Conservation (phyloP, 352 stramenopile species). For the Blastocystis sp. region DNA sequence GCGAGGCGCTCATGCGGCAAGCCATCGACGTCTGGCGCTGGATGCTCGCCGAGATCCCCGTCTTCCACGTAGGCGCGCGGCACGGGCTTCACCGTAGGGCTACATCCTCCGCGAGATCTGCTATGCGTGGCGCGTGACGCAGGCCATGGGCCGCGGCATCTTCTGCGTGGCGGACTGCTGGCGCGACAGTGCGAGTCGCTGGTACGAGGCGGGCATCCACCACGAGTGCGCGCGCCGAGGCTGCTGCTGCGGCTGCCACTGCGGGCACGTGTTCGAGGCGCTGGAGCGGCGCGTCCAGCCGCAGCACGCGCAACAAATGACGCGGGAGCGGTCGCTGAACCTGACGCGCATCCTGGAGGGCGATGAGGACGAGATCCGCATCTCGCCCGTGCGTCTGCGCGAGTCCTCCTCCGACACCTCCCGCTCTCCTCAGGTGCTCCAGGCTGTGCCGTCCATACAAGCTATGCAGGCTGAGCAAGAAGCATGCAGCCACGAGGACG, state of each 20-base stretch:
- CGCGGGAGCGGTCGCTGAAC: background rate
- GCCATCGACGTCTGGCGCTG: constrained; percentile 51
- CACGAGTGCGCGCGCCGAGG: background rate
- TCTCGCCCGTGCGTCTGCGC: background rate
- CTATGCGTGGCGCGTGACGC: constrained; percentile 27
- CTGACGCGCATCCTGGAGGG: constrained; percentile 34
- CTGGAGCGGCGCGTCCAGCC: background rate
- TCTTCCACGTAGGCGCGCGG: constrained; percentile 11
- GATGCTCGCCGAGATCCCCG: constrained; percentile 39
- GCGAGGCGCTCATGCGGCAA: constrained; percentile 28
- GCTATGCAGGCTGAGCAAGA: too few relatives aligned
- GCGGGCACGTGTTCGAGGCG: constrained; percentile 12
- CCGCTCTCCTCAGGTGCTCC: background rate
- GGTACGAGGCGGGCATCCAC: constrained; percentile 44
- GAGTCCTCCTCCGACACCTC: background rate
- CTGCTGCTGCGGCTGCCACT: constrained; percentile 38
- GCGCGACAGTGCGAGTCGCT: constrained; percentile 35
- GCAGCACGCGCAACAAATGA: too few relatives aligned
- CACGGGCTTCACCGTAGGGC: background rate
- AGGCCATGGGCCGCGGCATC: constrained; percentile 12
- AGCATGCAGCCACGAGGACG: background rate
- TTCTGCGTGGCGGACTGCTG: constrained; percentile 58
- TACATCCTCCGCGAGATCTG: constrained; percentile 25
- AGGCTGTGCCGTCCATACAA: too few relatives aligned
- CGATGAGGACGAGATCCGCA: constrained; percentile 6